Percentiles rank a stretch among this genome's conserved stretches.
Conservation (phyloP, 2,329 filamentous ascomycete species). For the Diaporthe capsici region DNA sequence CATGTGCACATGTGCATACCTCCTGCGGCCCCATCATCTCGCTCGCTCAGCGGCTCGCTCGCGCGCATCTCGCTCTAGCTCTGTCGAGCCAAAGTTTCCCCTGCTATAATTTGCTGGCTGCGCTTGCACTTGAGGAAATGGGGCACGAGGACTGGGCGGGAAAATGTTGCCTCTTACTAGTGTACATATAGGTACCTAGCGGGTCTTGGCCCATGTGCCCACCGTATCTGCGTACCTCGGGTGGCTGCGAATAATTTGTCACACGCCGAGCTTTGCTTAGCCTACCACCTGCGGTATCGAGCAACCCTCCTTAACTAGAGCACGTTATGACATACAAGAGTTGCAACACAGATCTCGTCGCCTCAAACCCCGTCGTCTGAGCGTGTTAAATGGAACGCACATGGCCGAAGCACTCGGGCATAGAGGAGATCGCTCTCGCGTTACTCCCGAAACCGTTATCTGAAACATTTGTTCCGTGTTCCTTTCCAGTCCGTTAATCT, state of each 20-base stretch:
- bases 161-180: constrained; percentile 8
- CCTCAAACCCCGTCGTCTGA: constrained; percentile 21
- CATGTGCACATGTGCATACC: constrained; percentile 17
- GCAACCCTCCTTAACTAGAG: constrained; percentile 19
- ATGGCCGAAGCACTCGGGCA: background rate
- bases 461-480: constrained; percentile 35
- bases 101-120: constrained; percentile 22
- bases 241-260: constrained; percentile 36
- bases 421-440: constrained; percentile 26
- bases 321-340: constrained; percentile 29
- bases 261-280: constrained; percentile 30
- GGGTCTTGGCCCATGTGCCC: constrained; percentile 21
- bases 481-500: constrained; percentile 30
- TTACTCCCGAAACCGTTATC: constrained; percentile 34
- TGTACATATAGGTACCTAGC: constrained; percentile 21
- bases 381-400: constrained; percentile 15
- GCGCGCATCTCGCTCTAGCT: constrained; percentile 18
- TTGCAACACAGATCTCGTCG: constrained; percentile 22
- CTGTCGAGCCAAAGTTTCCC: constrained; percentile 19
- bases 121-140: constrained; percentile 1
- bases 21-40: background rate
- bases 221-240: constrained; percentile 19
- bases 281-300: constrained; percentile 25
- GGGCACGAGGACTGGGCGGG: constrained; percentile 23
- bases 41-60: constrained; percentile 5